Conservation (phyloP, 352 stramenopile genomes). For the Blastocystis sp. region DNA sequence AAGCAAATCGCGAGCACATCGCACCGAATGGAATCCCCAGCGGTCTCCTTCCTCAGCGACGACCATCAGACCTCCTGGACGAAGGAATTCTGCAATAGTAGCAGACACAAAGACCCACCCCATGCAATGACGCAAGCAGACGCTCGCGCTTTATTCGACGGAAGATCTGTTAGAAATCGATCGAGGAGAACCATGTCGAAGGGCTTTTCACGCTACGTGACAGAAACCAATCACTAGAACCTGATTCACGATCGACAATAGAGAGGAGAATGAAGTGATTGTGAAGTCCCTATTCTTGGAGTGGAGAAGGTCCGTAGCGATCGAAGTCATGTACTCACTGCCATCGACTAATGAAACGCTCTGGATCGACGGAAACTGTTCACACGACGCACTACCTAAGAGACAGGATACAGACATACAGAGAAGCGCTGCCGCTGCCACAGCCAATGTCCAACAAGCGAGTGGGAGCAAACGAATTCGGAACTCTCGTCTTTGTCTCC, state of each 20-base stretch:
- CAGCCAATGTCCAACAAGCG: conserved; percentile 27
- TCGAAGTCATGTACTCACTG: conserved; percentile 35
- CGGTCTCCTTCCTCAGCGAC: not conserved
- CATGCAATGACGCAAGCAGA: conserved; percentile 19
- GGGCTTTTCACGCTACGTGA: not conserved
- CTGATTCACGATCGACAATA: not conserved
- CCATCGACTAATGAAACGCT: not conserved
- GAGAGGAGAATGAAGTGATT: conserved; percentile 10
- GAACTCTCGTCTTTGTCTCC: not conserved
- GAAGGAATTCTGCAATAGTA: not conserved
- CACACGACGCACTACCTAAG: not conserved
- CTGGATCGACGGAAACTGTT: not conserved
- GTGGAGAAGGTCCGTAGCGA: not conserved
- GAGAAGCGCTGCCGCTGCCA: not conserved
- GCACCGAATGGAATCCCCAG: conserved; percentile 22
- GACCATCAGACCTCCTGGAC: not conserved
- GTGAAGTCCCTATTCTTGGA: not conserved
- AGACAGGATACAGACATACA: not conserved
- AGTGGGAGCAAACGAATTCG: not conserved
- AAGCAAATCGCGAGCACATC: not conserved
- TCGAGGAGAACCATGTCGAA: conserved; percentile 22
- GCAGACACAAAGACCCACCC: not conserved
- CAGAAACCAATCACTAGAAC: not conserved
- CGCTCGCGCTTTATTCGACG: conserved; percentile 22
- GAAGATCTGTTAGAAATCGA: conserved; percentile 40